phyloP scores from a whole-genome alignment of 441 rosid genomes.

The Isatis lusitanica region DNA sequence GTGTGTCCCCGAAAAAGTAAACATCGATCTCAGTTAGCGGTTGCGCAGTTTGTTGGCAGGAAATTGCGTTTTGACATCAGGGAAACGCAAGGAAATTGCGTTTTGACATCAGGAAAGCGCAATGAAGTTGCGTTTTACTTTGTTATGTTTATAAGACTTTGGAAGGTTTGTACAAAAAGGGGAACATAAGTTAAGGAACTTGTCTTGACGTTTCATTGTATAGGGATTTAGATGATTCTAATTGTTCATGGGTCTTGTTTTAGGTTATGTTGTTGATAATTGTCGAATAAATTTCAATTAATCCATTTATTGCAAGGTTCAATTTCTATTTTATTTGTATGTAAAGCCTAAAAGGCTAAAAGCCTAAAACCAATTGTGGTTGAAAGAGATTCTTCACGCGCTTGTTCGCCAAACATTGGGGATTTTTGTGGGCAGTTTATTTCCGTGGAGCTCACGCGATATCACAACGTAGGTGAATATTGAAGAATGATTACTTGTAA shows the following conservation, averaged over 20 bases:
- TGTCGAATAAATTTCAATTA: constrained; percentile 13
- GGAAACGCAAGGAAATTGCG: background rate
- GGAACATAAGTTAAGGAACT: constrained; percentile 34
- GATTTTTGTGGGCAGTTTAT: too few relatives aligned
- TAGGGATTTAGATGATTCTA: constrained; percentile 30
- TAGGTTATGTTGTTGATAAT: constrained; percentile 27
- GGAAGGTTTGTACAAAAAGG: constrained; percentile 31
- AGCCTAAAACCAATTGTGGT: background rate
- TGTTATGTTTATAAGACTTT: constrained; percentile 26
- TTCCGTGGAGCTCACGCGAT: background rate
- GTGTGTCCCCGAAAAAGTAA: constrained; percentile 69
- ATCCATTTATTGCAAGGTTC: constrained; percentile 19
- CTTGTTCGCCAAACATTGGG: background rate
- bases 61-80: constrained; percentile 6
- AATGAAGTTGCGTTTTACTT: constrained; percentile 15
- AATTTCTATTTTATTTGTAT: background rate
- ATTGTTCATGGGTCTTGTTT: constrained; percentile 14
- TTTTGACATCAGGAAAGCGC: background rate
- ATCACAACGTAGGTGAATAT: background rate
- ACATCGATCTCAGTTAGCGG: constrained; percentile 59
- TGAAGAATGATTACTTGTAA: background rate
- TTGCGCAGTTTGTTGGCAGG: constrained; percentile 3
- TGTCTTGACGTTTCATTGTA: constrained; percentile 34
- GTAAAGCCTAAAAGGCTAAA: background rate
- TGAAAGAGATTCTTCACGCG: background rate